Percentiles rank a stretch among this genome's conserved stretches.
phyloP scores from a whole-genome alignment of 2,329 filamentous ascomycete species.

The Colletotrichum siamense region DNA sequence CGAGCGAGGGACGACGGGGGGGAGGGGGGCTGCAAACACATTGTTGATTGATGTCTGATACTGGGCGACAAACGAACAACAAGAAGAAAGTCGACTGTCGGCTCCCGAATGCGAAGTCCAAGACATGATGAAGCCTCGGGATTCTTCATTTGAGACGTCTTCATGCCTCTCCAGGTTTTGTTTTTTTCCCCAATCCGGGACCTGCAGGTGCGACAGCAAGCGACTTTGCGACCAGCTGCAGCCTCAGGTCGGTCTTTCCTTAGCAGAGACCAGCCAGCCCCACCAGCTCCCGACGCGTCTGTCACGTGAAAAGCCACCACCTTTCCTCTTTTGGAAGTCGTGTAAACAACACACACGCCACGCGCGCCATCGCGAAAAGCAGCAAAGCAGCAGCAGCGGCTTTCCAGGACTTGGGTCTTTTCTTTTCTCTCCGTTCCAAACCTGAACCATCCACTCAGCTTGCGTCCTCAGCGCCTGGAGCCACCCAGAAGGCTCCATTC shows the following conservation, averaged over 20 bases:
- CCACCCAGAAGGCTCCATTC: constrained; percentile 6
- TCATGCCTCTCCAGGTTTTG: constrained; percentile 15
- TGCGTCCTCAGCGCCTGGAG: neutral
- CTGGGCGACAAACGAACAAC: neutral
- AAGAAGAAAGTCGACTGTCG: neutral
- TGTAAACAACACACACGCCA: constrained; percentile 23
- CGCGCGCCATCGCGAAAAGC: constrained; percentile 22
- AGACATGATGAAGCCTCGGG: neutral
- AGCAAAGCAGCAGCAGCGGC: neutral
- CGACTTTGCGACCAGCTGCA: neutral
- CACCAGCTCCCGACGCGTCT: constrained; percentile 1
- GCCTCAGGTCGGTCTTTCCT: neutral
- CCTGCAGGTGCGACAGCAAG: constrained; percentile 7
- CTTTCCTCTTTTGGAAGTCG: constrained; percentile 1
- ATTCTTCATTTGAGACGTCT: constrained; percentile 21
- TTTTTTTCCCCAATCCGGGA: constrained; percentile 13
- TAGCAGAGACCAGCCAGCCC: neutral
- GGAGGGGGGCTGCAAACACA: neutral
- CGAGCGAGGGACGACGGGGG: neutral
- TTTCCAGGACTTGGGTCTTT: neutral
- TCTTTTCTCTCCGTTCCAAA: constrained; percentile 3
- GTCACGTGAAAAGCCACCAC: constrained; percentile 18
- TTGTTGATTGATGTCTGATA: neutral
- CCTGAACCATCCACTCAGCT: neutral
- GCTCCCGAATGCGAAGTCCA: neutral